A percentile compares a stretch with the other conserved stretches of the same genome.
Evolutionary conservation across 75 land plant genomes (phyloP).

Genomic region (Selaginella moellendorffii): DNA sequence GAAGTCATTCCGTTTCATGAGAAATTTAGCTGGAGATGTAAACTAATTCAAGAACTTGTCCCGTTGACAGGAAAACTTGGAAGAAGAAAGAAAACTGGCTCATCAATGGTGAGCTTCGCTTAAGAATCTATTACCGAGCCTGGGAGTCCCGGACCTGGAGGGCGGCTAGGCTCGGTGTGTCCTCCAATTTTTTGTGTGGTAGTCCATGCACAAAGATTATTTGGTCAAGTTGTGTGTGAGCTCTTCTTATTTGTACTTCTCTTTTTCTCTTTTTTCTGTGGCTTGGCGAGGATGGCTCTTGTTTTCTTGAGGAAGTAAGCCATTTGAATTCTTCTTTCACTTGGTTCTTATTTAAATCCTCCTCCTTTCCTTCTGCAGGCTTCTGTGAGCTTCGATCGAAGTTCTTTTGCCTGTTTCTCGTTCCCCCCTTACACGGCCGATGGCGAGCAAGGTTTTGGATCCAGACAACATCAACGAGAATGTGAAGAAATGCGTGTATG

Average conservation of each 20-base stretch:
- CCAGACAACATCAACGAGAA: constrained; percentile 74
- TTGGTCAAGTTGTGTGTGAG: background rate
- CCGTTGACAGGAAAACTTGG: too few species aligned
- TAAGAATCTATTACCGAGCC: too few species aligned
- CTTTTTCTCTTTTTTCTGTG: background rate
- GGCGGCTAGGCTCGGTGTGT: too few species aligned
- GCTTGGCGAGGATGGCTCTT: background rate
- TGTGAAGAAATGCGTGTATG: constrained; percentile 84
- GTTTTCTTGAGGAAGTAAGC: background rate
- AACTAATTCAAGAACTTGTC: too few species aligned
- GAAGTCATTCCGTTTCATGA: too few species aligned
- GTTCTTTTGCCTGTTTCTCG: too few species aligned
- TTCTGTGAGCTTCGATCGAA: too few species aligned
- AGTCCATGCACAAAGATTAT: background rate
- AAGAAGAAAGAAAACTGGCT: too few species aligned
- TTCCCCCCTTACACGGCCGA: background rate
- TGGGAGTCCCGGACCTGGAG: too few species aligned
- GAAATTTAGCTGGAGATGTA: too few species aligned
- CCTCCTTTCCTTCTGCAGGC: background rate
- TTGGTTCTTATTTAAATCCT: background rate
- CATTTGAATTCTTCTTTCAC: background rate
- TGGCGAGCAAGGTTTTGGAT: constrained; percentile 41
- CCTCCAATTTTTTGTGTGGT: constrained; percentile 1
- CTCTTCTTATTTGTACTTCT: background rate
- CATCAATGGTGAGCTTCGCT: too few species aligned